Evolutionary conservation across 768 basidiomycete genomes (phyloP), one percentile per base, ranked within the genome.

Genomic region (Boletus barrowsii): DNA sequence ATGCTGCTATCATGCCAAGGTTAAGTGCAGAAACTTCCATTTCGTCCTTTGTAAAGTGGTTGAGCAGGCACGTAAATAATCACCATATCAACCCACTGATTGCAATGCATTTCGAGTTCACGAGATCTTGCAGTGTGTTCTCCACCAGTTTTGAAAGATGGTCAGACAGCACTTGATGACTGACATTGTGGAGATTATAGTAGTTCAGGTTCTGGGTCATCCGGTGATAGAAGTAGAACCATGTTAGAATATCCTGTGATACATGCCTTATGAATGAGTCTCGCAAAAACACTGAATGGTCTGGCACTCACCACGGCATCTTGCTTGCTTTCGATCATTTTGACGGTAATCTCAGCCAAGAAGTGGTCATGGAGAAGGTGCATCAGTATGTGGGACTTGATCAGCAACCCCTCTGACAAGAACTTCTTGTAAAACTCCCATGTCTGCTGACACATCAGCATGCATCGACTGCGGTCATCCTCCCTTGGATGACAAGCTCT

Each of bases 351-450:
- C 72, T 98, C 97, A 0, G 96, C 93, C 47, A 98, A 80, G 83
- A 98, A 98, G 70, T 97, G 96, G 67, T 98, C 97, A 63, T 98
- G 96, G 2, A 99, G 75, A 54, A 89, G 75, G 68, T 93, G 88
- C 0, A 90, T 93, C 2, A 94, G 86, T 4, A 98, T 74, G 68
- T 96, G 93, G 0, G 92, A 95, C 69, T 99, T 97, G 59, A 98
- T 97, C 7, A 96, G 97, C 26, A 99, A 74, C n/a, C 96, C 97
- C 68, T 98, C 95, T 1, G 87, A 87, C 47, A 99, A 71, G 83
- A 98, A 98, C 72, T 98, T 98, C 75, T 94, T 96, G 81, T 95
- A 98, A 72, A 98, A 99, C 68, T 98, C 96, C 35, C 95, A 82
- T 0, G 93, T 96, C 71, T 96, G 92, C 63, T 98, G 96, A 64